Evolutionary conservation across 1,139 yeast species (phyloP), one percentile per base, ranked within the genome.

Genomic region (Protomyces pachydermus): DNA sequence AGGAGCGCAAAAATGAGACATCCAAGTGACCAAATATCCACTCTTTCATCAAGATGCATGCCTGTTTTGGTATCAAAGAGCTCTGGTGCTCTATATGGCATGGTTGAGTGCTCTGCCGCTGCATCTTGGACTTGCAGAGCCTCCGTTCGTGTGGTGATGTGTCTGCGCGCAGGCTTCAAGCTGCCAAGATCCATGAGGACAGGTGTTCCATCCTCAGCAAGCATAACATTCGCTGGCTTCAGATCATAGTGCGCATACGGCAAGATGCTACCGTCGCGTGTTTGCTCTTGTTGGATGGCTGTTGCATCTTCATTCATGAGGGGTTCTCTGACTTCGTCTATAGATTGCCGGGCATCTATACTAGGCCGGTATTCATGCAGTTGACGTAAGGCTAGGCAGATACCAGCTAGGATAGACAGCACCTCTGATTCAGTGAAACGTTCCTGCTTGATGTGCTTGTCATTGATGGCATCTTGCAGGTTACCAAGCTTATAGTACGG

Each of bases 81-180:
- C 72, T 91, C 98, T 0, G 98, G 98, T 0, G 97, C 96, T 48
- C 96, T 77, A 74, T 87, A 91, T 0, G 95, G 93, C 66, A 89
- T 77, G 1, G 96, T 88, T 72, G 96, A 89, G 73, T 88, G 91
- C 71, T 88, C 95, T 67, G 85, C 89, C 3, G 95, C 91, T 72
- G 83, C 79, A 71, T 91, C 97, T 65, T 89, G 93, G 50, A 90
- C 75, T 16, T 86, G 82, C 38, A 89, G 38, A 1, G 96, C 95
- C 69, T 87, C 86, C 55, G 85, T 86, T 62, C 95, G 80, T 0
- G 84, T 79, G 34, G 78, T 77, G 1, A 88, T 78, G 0, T 75
- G 71, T 3, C 83, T 72, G 2, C 87, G 77, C 0, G 96, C 95
- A 65, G 79, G 81, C 1, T 85, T 76, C 71, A 93, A 86, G 12